Evolutionary conservation across 2,329 filamentous ascomycete genomes (phyloP), one percentile per base, ranked within the genome.

Genomic region (Allantophomopsis cytisporea): DNA sequence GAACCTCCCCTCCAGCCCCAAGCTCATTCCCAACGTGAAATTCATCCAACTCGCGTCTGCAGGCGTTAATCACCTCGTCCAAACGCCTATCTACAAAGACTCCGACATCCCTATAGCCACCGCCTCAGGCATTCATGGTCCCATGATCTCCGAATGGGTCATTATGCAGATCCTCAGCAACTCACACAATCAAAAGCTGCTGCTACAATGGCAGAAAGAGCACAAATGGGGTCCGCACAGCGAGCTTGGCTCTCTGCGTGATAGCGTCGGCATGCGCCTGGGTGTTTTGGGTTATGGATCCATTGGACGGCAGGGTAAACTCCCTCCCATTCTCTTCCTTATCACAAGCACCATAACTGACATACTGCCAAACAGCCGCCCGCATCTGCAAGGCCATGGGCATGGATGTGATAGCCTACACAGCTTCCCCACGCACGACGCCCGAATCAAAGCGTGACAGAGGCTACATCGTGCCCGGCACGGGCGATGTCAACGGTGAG

Each of bases 91-190:
- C 1, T 61, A 50, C 43, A 58, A 48, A 34, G 50, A 57, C 5
- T 52, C 56, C 2, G 42, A 51, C n/a, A 53, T 61, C n/a, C 41
- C 50, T 0, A 46, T 61, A 16, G 54, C 55, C 1, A 60, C 55
- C 11, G 53, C 54, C 7, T 56, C 50, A 5, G 58, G 59, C 6
- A 49, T 61, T 12, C 57, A 60, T 39, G 56, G 57, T 1, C 76
- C 77, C 0, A 73, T 76, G 41, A 81, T 81, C 37, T 65, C 75
- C 0, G 77, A 81, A 59, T 82, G 76, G 76, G 69, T 76, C 11
- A 56, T 80, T 20, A 64, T 80, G 65, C 78, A 76, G 48, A 66
- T 69, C 39, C 59, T 80, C 2, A 62, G 69, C n/a, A 61, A 69
- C 17, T 66, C 63, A n/a, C 71, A 75, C 43, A 60, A 65, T 18